Base-by-base conservation (phyloP, 345 rosid species). In the Aurinia saxatilis region DNA sequence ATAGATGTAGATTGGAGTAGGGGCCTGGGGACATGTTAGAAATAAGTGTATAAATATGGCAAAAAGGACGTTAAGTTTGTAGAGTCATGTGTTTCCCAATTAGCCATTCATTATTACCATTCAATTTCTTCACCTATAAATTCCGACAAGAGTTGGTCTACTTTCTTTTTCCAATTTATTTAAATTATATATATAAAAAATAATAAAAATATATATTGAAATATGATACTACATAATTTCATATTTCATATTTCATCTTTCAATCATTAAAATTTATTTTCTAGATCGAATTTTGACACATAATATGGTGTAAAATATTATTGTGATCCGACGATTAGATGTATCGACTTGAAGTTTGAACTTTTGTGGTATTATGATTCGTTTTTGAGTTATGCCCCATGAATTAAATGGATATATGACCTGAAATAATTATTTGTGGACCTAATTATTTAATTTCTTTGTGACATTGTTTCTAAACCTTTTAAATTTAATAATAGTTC, bases 51-150 rank as follows among this genome's bases (percentile, higher is more conserved):
- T 61, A 47, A 62, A 70, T 70, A 54, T 70, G 55, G 58, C 74
- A 70, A 70, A 62, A 70, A 56, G 38, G 74, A 70, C 74, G 34
- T 70, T 30, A 55, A 38, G 58, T 62, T 70, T 70, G 74, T 70
- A 25, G 63, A 37, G 68, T 70, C 74, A 70, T 70, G 74, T 70
- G 74, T 70, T 62, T 54, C 58, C 57, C 58, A 55, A 14, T 62
- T 47, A 62, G 46, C 68, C 64, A 47, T 55, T 70, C 63, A 61
- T 47, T 70, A 62, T 37, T 48, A 14, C 33, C 6, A 47, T 37
- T 70, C 34, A 34, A 25, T 51, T 44, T 68, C 48, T 60, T 52
- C 57, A 62, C 27, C 74, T 61, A 46, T 16, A 46, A 44, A 13
- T 34, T 46, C 68, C 57, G 74, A 70, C 68, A 54, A 38, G 10